These are phyloP conservation scores for Neurospora discreta DNA, from an alignment of 495 filamentous ascomycete genomes.

Conservation along the genomic window DNA sequence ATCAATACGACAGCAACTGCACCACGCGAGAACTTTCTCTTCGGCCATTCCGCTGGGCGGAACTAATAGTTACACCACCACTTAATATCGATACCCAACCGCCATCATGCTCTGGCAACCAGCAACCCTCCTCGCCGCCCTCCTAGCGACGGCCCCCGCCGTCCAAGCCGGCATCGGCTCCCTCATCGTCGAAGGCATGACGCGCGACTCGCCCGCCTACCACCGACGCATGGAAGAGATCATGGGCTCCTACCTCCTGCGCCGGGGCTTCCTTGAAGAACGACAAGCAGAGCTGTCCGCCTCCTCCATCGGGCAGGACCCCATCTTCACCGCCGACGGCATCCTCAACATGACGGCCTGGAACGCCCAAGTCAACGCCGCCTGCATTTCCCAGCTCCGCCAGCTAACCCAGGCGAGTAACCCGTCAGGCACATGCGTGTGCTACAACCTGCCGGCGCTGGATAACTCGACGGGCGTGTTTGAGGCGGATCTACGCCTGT, in stretches of 20 bases:
- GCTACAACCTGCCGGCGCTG: constrained; percentile 61
- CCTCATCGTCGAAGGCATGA: constrained; percentile 18
- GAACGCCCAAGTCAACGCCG: constrained; percentile 39
- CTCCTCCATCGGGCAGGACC: constrained; percentile 1
- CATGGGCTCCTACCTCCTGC: constrained; percentile 10
- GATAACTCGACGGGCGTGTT: constrained; percentile 54
- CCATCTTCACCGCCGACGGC: constrained; percentile 20
- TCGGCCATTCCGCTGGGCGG: background rate
- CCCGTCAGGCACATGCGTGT: constrained; percentile 61
- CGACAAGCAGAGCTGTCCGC: constrained; percentile 6
- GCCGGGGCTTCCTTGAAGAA: constrained; percentile 9
- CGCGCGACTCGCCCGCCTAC: constrained; percentile 8
- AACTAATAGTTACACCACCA: background rate
- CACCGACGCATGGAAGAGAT: constrained; percentile 19
- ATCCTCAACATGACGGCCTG: constrained; percentile 35
- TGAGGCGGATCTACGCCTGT: constrained; percentile 59
- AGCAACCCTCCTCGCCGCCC: constrained; percentile 13
- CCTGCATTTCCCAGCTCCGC: constrained; percentile 39
- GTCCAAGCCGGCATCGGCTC: constrained; percentile 16
- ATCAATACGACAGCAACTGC: too few relatives aligned
- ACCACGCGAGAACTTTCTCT: background rate
- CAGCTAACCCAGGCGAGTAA: constrained; percentile 44
- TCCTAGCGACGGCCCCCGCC: constrained; percentile 13
- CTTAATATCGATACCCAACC: constrained; percentile 10
- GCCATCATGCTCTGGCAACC: constrained; percentile 19